Base-by-base conservation (phyloP, 306 rosid genomes). In the Lithocarpus polystachyus region DNA sequence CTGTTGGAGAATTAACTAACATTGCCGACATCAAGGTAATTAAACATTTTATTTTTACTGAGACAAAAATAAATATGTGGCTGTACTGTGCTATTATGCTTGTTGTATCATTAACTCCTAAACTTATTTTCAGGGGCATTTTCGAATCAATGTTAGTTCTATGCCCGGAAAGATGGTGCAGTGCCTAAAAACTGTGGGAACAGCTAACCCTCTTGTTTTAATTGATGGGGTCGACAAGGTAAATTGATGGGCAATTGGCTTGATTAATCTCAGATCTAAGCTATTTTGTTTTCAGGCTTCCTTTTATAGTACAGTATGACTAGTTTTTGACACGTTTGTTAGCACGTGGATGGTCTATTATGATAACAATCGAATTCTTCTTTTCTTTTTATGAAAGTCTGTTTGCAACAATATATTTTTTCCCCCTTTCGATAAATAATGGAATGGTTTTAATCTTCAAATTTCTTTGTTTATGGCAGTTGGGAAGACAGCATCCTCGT, bases 151-250 rank as follows among this genome's bases (percentile, higher is more conserved):
- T 82, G 91, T 96, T 57, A 98, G 99, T 81, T 98, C 99, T 67
- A 96, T 89, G 94, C 99, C 99, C 28, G 98, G 98, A 84, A 96
- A 96, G 97, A 93, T 96, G 98, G 99, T 96, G 65, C 99, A 96
- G 83, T 96, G 99, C 89, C 99, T 96, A 60, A 96, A 96, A 84
- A 93, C 85, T 64, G 98, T 96, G 71, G 99, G 90, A 83, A 93
- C 99, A 56, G 88, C 99, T 82, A 96, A 96, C 80, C 99, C 99
- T 81, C 93, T 96, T 77, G 99, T 96, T 73, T 83, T 96, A 86
- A 96, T 96, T 77, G 99, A 96, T 75, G 99, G 93, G 90, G 86
- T 96, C 82, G 99, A 96, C 94, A 96, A 96, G 87, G 99, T 96
- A 91, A 18, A 81, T 55, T 56, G 53, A 51, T 78, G 29, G 52